Evolutionary conservation across 2,329 filamentous ascomycete species (phyloP), one percentile per base, ranked within the genome.

Genomic region (Clarireedia monteithiana): DNA sequence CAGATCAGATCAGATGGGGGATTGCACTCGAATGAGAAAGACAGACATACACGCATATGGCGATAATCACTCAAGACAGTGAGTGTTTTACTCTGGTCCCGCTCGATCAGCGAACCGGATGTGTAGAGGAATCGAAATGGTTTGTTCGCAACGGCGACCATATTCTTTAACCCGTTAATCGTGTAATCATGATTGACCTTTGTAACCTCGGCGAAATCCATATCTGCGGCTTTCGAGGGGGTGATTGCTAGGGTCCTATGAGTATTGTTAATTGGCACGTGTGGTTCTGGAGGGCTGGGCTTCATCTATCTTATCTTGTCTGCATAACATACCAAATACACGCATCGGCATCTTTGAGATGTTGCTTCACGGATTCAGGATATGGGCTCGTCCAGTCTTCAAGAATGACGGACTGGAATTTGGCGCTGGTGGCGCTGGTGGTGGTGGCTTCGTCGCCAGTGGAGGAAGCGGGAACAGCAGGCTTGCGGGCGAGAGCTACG

Each of bases 41-140:
- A 48, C 7, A 26, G 20, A 63, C 71, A 60, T 67, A 78, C 78
- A 15, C 79, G 65, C 71, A 81, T 71, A 9, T 74, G 54, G 5
- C 51, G 59, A 54, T 80, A 81, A 39, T 77, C 67, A 0, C 63
- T 62, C 26, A 72, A 60, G 7, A 72, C 61, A 56, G 58, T 62
- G 1, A 71, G 73, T 49, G 67, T 75, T 64, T 78, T 74, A 15
- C 62, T 70, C 20, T 69, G 74, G 48, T 81, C 78, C 1, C 75
- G 71, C 60, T 74, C 71, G 2, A 70, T 69, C 1, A 63, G 66
- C 1, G 67, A 61, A 3, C 77, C 79, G 59, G 77, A 81, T 59
- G 76, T 70, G 61, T 79, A 79, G 3, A 79, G 53, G 58, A 78
- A 79, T 2, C 72, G 72, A 34, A 79, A 67, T 0, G 76, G 73